These are phyloP conservation scores for Rhizopus sp. DNA, from an alignment of 371 early-diverging fungal species.

Conservation along the genomic window DNA sequence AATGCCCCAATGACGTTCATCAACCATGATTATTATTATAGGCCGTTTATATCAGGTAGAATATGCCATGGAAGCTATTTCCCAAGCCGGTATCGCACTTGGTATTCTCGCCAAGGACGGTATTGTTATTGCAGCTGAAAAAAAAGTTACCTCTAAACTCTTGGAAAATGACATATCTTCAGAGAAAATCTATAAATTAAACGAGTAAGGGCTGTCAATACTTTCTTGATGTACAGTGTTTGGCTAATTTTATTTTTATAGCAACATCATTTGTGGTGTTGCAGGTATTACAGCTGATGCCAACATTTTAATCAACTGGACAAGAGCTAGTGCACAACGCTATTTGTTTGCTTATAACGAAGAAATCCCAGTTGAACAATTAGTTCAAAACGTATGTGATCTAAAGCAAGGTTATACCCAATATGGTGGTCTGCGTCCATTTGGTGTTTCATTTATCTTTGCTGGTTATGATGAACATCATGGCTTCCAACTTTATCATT, in stretches of 20 bases:
- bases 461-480: slow-evolving; percentile 91
- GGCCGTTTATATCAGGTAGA: slow-evolving; percentile 99
- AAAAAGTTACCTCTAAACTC: slow-evolving; percentile 91
- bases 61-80: slow-evolving; percentile 99
- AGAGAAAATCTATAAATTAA: slow-evolving; percentile 97
- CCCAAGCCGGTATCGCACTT: slow-evolving; percentile 95
- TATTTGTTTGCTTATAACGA: slow-evolving; percentile 88
- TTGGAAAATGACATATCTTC: slow-evolving; percentile 81
- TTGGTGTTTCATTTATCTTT: slow-evolving; percentile 98
- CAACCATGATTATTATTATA: slow-evolving; percentile 31
- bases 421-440: slow-evolving; percentile 98
- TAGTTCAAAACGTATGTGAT: slow-evolving; percentile 95
- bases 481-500: slow-evolving; percentile 97
- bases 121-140: slow-evolving; percentile 97
- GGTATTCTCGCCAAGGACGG: slow-evolving; percentile 96
- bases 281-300: slow-evolving; percentile 99
- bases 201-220: slow-evolving; percentile 69
- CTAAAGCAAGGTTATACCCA: slow-evolving; percentile 99
- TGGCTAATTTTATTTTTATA: slow-evolving; percentile 27
- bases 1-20: neutral
- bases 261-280: slow-evolving; percentile 94
- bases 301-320: slow-evolving; percentile 93
- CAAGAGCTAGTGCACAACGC: slow-evolving; percentile 88
- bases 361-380: slow-evolving; percentile 89
- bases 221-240: neutral